A percentile compares a stretch with the other conserved stretches of the same genome.
Conservation (phyloP, 768 basidiomycete genomes). For the Auriscalpium microsporum region DNA sequence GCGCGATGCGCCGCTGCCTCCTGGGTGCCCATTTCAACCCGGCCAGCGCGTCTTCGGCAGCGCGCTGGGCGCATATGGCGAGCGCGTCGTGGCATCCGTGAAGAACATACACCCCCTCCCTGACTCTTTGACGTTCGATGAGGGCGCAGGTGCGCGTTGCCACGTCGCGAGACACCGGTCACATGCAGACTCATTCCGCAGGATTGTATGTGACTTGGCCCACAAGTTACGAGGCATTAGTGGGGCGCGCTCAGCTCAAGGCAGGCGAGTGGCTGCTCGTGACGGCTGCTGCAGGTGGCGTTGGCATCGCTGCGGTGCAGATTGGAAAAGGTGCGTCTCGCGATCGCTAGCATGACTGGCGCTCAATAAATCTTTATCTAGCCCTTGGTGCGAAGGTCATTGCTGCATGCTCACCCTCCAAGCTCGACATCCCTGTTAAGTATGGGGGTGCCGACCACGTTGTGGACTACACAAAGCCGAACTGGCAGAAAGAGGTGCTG, state of each 20-base stretch:
- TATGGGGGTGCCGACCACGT: slow-evolving; percentile 77
- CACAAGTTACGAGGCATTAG: slow-evolving; percentile 87
- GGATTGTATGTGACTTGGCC: slow-evolving; percentile 87
- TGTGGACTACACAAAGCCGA: slow-evolving; percentile 67
- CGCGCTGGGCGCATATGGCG: slow-evolving; percentile 72
- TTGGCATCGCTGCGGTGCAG: slow-evolving; percentile 87
- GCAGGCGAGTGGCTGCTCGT: slow-evolving; percentile 87
- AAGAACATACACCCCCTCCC: slow-evolving; percentile 57
- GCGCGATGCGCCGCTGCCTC: slow-evolving; percentile 62
- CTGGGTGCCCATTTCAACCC: slow-evolving; percentile 65
- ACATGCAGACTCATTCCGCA: slow-evolving; percentile 16
- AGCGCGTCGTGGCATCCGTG: slow-evolving; percentile 55
- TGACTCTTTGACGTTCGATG: slow-evolving; percentile 66
- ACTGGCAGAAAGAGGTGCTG: slow-evolving; percentile 89
- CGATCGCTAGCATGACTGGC: not conserved
- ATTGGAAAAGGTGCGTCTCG: slow-evolving; percentile 69
- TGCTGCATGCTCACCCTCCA: slow-evolving; percentile 76
- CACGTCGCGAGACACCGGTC: no score
- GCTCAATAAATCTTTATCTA: slow-evolving; percentile 19
- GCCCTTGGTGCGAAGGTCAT: slow-evolving; percentile 91
- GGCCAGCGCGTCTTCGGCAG: slow-evolving; percentile 89
- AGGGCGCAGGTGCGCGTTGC: slow-evolving; percentile 61
- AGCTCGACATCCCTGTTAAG: slow-evolving; percentile 69
- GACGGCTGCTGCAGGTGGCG: slow-evolving; percentile 93
- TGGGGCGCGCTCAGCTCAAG: slow-evolving; percentile 74